A percentile compares a stretch with the other conserved stretches of the same genome.
These are phyloP conservation scores for Ustilago xerochloae DNA, from an alignment of 1,284 basidiomycete genomes.

Conservation along the genomic window DNA sequence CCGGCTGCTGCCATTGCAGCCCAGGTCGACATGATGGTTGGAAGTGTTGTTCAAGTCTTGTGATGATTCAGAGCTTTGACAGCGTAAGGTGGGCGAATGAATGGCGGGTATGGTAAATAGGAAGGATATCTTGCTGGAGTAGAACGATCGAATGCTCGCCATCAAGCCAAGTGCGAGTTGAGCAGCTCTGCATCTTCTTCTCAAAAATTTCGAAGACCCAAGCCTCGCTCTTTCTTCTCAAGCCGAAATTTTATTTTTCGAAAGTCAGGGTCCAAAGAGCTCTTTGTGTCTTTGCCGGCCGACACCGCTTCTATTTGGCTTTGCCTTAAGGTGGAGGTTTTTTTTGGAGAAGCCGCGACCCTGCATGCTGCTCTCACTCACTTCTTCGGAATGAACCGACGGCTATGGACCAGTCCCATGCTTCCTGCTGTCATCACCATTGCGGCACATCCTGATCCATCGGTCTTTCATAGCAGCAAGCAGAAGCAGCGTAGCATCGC, in stretches of 20 bases:
- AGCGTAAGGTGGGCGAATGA: not conserved
- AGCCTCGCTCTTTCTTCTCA: not conserved
- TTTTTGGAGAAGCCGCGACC: not conserved
- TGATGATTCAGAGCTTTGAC: not conserved
- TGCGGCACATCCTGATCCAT: too few relatives aligned
- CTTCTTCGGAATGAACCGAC: not conserved
- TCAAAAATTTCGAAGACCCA: conserved; percentile 14
- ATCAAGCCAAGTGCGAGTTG: not conserved
- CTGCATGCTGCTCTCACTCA: conserved; percentile 1
- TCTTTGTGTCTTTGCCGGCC: conserved; percentile 14
- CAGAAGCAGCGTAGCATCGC: too few relatives aligned
- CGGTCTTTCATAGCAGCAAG: too few relatives aligned
- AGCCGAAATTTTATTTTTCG: not conserved
- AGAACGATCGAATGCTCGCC: not conserved
- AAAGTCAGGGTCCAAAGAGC: conserved; percentile 25
- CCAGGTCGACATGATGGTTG: conserved; percentile 44
- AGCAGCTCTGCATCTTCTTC: not conserved
- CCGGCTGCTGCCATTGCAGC: conserved; percentile 42
- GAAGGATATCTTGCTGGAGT: not conserved
- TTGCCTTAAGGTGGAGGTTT: conserved; percentile 23
- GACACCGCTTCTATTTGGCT: conserved; percentile 1
- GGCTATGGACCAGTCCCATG: not conserved
- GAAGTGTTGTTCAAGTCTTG: too few relatives aligned
- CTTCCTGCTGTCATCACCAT: not conserved
- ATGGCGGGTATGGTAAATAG: not conserved